Conservation (phyloP, 2,329 filamentous ascomycete species). For the Trichophyton simii region DNA sequence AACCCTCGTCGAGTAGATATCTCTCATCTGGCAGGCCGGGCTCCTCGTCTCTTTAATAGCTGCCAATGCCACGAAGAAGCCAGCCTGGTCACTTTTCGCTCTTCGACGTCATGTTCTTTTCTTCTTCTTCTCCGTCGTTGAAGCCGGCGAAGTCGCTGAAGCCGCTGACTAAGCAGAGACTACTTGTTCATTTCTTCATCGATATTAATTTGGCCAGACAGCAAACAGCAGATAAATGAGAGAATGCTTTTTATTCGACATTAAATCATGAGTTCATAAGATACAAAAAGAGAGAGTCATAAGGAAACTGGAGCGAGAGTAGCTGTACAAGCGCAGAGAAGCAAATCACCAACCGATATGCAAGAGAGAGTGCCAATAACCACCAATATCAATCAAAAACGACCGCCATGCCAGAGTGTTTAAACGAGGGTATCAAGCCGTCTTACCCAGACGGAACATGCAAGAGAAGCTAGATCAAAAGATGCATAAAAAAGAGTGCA, state of each 20-base stretch:
- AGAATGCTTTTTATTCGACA: neutral
- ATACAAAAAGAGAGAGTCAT: neutral
- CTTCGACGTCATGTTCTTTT: neutral
- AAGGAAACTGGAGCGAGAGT: constrained; percentile 1
- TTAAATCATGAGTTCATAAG: constrained; percentile 1
- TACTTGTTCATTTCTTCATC: neutral
- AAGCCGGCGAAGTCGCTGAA: neutral
- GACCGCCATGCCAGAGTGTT: neutral
- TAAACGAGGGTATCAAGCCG: neutral
- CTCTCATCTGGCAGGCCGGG: neutral
- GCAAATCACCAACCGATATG: neutral
- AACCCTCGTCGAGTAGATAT: neutral
- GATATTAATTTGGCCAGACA: no score
- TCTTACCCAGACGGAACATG: neutral
- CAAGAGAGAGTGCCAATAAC: neutral
- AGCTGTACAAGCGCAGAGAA: neutral
- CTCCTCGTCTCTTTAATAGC: neutral
- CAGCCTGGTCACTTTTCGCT: neutral
- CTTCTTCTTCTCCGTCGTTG: no score
- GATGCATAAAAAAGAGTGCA: neutral
- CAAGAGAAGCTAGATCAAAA: neutral
- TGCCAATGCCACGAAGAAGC: neutral
- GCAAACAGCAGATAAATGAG: neutral
- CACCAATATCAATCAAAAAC: neutral
- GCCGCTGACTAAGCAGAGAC: neutral